Percentiles rank a stretch among this genome's conserved stretches.
These are phyloP conservation scores for Daldinia eschscholtzii DNA, from an alignment of 2,329 filamentous ascomycete genomes.

Conservation along the genomic window DNA sequence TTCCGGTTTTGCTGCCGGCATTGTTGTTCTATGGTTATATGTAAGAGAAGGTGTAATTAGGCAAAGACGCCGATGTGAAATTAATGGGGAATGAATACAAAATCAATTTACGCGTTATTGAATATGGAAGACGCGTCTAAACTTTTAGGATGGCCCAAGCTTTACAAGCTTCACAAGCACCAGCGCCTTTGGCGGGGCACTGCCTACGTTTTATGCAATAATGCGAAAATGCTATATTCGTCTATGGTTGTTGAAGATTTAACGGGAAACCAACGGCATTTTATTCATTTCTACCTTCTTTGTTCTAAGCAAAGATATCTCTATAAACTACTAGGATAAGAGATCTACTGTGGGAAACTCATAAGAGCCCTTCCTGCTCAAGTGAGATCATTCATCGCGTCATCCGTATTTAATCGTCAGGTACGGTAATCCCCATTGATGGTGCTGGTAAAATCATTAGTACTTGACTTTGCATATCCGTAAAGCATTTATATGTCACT, in stretches of 20 bases:
- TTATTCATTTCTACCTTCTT: not conserved
- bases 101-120: constrained; percentile 52
- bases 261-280: not conserved
- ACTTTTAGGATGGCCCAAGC: constrained; percentile 12
- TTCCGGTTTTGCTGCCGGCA: constrained; percentile 65
- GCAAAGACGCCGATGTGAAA: not conserved
- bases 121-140: constrained; percentile 42
- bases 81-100: constrained; percentile 25
- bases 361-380: not conserved
- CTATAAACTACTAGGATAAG: not conserved
- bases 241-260: not conserved
- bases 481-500: constrained; percentile 36
- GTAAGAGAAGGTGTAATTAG: not conserved
- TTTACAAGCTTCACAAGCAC: not conserved
- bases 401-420: constrained; percentile 48
- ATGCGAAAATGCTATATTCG: not conserved
- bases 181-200: constrained; percentile 1
- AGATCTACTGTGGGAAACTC: not conserved
- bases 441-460: constrained; percentile 54
- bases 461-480: constrained; percentile 6
- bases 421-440: constrained; percentile 79
- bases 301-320: not conserved
- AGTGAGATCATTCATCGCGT: not conserved
- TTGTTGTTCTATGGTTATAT: constrained; percentile 46
- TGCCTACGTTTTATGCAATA: not conserved